phyloP scores from a whole-genome alignment of 306 rosid genomes.

The Castanea crenata region DNA sequence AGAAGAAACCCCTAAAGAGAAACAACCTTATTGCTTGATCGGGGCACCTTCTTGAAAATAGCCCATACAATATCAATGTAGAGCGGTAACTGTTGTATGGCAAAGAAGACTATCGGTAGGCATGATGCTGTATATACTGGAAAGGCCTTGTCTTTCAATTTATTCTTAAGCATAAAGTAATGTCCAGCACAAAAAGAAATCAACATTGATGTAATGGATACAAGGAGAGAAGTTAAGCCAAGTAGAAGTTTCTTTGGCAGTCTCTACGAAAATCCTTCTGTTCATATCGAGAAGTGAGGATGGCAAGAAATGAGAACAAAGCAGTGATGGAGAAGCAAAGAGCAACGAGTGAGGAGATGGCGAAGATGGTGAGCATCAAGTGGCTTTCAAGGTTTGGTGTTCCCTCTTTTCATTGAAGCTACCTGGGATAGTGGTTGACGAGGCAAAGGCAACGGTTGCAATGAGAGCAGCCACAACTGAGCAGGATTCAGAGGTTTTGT shows the following conservation, averaged over 20 bases:
- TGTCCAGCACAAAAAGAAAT: slow-evolving; percentile 8
- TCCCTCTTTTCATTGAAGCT: not conserved
- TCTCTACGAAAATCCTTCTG: not conserved
- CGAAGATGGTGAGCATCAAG: slow-evolving; percentile 18
- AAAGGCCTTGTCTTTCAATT: not conserved
- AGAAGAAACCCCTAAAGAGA: no score
- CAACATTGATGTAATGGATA: slow-evolving; percentile 6
- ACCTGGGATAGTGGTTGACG: slow-evolving; percentile 35
- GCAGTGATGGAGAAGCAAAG: slow-evolving; percentile 33
- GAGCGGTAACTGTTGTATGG: slow-evolving; percentile 5
- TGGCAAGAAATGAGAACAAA: slow-evolving; percentile 7
- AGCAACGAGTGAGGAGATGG: slow-evolving; percentile 29
- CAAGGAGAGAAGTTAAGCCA: slow-evolving; percentile 13
- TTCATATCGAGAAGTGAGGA: slow-evolving; percentile 15
- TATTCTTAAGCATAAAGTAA: not conserved
- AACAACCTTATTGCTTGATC: not conserved
- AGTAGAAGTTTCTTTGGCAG: slow-evolving; percentile 12
- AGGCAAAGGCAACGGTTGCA: slow-evolving; percentile 50
- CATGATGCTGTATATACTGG: not conserved
- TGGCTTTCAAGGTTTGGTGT: slow-evolving; percentile 7
- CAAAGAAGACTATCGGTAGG: not conserved
- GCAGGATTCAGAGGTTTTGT: slow-evolving; percentile 43
- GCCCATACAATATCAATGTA: slow-evolving; percentile 6
- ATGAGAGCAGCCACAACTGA: slow-evolving; percentile 52
- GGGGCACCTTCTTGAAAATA: not conserved